Percentiles rank a stretch among this genome's conserved stretches.
Conservation (phyloP, 2,329 filamentous ascomycete species). For the Phialocephala sp. region DNA sequence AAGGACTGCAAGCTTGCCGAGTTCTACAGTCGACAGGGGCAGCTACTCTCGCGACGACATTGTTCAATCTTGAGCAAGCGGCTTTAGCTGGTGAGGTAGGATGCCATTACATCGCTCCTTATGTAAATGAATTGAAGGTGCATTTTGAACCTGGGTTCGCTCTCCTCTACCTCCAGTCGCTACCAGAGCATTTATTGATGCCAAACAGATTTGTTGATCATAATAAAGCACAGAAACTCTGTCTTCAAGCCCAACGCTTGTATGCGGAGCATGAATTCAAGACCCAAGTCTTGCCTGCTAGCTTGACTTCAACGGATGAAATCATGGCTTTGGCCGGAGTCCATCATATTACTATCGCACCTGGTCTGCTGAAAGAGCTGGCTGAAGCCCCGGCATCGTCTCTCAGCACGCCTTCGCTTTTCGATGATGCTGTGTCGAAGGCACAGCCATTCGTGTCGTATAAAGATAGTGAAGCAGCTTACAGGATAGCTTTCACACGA, state of each 20-base stretch:
- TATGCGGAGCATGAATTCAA: slow-evolving; percentile 49
- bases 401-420: slow-evolving; percentile 26
- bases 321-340: slow-evolving; percentile 63
- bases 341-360: slow-evolving; percentile 64
- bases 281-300: slow-evolving; percentile 62
- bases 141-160: slow-evolving; percentile 59
- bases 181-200: background rate
- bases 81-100: slow-evolving; percentile 60
- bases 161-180: background rate
- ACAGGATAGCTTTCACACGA: slow-evolving; percentile 57
- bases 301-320: slow-evolving; percentile 61
- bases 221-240: slow-evolving; percentile 46
- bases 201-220: slow-evolving; percentile 52
- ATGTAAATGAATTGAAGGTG: slow-evolving; percentile 68
- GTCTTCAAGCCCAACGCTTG: slow-evolving; percentile 59
- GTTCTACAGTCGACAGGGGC: slow-evolving; percentile 58
- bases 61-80: slow-evolving; percentile 67
- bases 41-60: slow-evolving; percentile 64
- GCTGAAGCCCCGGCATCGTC: slow-evolving; percentile 20
- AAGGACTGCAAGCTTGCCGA: slow-evolving; percentile 65
- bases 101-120: slow-evolving; percentile 68
- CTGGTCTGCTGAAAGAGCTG: slow-evolving; percentile 50
- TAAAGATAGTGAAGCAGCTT: slow-evolving; percentile 51
- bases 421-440: slow-evolving; percentile 24
- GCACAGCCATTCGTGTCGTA: slow-evolving; percentile 27